phyloP scores from a whole-genome alignment of 352 stramenopile species.

The Lagenidium sp. region DNA sequence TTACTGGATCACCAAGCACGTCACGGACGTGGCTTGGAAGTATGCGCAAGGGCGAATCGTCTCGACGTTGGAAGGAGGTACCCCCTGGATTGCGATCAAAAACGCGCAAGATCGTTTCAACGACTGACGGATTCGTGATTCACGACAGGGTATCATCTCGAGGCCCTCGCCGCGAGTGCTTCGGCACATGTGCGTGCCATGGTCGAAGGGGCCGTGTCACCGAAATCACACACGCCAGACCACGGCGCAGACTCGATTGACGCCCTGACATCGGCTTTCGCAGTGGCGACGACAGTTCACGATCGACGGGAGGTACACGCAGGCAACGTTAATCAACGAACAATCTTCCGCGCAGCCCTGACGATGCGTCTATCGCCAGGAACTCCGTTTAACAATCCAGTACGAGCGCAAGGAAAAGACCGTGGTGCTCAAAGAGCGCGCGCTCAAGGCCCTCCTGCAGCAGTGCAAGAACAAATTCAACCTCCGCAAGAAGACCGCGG shows the following conservation, averaged over 20 bases:
- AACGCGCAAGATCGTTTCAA: neutral
- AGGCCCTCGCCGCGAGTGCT: constrained; percentile 21
- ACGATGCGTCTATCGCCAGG: too few relatives aligned
- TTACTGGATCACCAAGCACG: constrained; percentile 23
- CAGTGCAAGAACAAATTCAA: constrained; percentile 32
- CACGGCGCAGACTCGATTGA: too few relatives aligned
- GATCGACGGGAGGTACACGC: too few relatives aligned
- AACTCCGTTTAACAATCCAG: constrained; percentile 23
- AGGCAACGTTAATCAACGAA: too few relatives aligned
- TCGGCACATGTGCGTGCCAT: constrained; percentile 23
- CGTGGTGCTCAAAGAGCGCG: constrained; percentile 23
- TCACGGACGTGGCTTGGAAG: constrained; percentile 34
- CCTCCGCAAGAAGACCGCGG: constrained; percentile 16
- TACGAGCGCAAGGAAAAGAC: constrained; percentile 25
- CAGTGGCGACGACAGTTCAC: neutral
- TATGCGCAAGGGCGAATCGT: constrained; percentile 42
- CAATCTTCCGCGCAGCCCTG: too few relatives aligned
- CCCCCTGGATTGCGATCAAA: neutral
- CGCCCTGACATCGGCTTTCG: neutral
- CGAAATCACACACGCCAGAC: constrained; percentile 2
- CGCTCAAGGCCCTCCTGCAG: constrained; percentile 16
- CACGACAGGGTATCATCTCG: constrained; percentile 25
- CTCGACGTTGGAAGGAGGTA: constrained; percentile 50
- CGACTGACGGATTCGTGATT: neutral
- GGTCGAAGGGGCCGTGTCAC: constrained; percentile 13